A percentile compares a stretch with the other conserved stretches of the same genome.
phyloP scores from a whole-genome alignment of 2,329 filamentous ascomycete genomes.

The Gaeumannomyces sp. region DNA sequence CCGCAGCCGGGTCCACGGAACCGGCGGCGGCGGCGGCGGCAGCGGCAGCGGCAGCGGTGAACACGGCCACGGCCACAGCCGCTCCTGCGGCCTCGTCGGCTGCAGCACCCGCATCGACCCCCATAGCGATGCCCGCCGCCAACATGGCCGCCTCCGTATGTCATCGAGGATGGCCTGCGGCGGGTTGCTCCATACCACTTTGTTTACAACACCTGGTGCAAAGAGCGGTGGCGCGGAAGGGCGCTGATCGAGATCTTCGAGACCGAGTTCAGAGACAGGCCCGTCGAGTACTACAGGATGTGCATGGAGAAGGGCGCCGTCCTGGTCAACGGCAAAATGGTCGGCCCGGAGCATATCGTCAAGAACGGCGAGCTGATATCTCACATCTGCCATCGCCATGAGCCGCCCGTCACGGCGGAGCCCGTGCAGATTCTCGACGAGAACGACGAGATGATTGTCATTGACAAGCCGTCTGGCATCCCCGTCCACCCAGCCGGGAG shows the following conservation, averaged over 20 bases:
- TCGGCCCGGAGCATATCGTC: slow-evolving; percentile 63
- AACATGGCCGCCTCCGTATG: slow-evolving; percentile 62
- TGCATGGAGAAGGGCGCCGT: slow-evolving; percentile 79
- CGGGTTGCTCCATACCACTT: slow-evolving; percentile 82
- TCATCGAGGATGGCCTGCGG: slow-evolving; percentile 74
- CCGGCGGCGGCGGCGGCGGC: too few species aligned
- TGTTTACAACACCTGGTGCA: slow-evolving; percentile 93
- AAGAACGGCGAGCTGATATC: slow-evolving; percentile 88
- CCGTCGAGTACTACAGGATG: slow-evolving; percentile 77
- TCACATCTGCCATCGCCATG: slow-evolving; percentile 90
- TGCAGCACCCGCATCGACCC: neutral
- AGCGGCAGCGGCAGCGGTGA: too few species aligned
- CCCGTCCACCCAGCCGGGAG: slow-evolving; percentile 92
- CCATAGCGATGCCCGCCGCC: slow-evolving; percentile 17
- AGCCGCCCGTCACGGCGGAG: slow-evolving; percentile 81
- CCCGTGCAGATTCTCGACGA: slow-evolving; percentile 82
- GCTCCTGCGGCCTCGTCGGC: too few species aligned
- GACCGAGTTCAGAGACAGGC: slow-evolving; percentile 85
- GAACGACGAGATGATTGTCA: slow-evolving; percentile 87
- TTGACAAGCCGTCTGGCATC: slow-evolving; percentile 92
- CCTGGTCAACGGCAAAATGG: slow-evolving; percentile 67
- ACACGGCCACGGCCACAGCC: neutral
- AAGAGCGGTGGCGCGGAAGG: slow-evolving; percentile 83
- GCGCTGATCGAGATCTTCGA: slow-evolving; percentile 81
- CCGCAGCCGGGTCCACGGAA: neutral